Base-by-base conservation (phyloP, 768 basidiomycete species). In the Russula abietina region DNA sequence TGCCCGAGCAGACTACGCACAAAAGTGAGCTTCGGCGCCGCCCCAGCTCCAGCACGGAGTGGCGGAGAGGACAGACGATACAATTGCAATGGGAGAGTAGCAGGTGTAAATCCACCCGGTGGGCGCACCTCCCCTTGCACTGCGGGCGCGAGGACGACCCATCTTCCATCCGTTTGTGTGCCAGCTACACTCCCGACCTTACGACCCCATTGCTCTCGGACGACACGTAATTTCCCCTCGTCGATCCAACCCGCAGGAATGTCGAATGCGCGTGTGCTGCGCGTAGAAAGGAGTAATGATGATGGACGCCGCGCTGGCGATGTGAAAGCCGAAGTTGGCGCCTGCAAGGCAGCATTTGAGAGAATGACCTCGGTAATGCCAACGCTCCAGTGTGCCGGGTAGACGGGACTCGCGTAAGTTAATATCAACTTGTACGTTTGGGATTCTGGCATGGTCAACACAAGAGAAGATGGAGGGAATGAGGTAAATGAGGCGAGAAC, bases 161-260 rank as follows among this genome's bases (percentile, higher is more conserved):
- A 93, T 78, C 89, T 91, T 10, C 91, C 91, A 69, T 92, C 91
- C 6, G 91, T 89, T 69, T 89, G 86, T 17, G 81, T 85, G 67
- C 84, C 87, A n/a, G 85, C 82, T 33, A 93, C 85, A 14, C 78
- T 76, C 49, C 76, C 75, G 22, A 92, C 81, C 72, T 89, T 91
- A 61, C 89, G 87, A 32, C 81, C 79, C 87, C 89, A 91, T 65
- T 92, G 91, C 66, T 88, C 85, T 39, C 83, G 83, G 77, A 90
- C 83, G 26, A 72, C 66, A 30, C 77, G 78, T 45, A 91, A 74
- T 71, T 86, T 85, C 55, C 77, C 70, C 57, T 83, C 82, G 71
- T 91, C 85, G 56, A 91, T 78, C 84, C 86, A 91, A 4, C 86
- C 87, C 33, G 76, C 77, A 16, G 88, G 88, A 10, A 88, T 75